Evolutionary conservation across 352 stramenopile genomes (phyloP).

Genomic region (Pythium diclinum): DNA sequence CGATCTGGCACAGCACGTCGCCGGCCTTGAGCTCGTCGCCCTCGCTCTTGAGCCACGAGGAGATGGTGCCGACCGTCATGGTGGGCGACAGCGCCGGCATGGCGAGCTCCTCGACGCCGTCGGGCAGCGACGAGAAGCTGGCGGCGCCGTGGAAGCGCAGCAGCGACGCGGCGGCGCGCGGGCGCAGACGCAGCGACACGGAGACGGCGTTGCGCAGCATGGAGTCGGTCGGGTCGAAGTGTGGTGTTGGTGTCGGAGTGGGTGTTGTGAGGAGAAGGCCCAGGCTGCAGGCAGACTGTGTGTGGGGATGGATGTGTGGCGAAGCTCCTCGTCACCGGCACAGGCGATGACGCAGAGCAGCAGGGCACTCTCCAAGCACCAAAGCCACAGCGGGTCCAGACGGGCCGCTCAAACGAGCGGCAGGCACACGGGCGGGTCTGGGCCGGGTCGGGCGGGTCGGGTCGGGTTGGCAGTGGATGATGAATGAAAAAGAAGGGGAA

Average conservation of each 20-base stretch:
- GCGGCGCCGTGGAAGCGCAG: not conserved
- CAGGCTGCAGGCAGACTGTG: too few relatives aligned
- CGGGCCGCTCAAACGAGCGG: conserved; percentile 23
- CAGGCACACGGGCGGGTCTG: not conserved
- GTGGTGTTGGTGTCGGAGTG: not conserved
- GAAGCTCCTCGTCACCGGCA: conserved; percentile 17
- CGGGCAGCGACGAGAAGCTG: conserved; percentile 56
- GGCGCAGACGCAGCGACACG: conserved; percentile 13
- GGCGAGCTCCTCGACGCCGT: conserved; percentile 63
- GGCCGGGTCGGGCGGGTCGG: conserved; percentile 4
- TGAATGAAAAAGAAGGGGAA: too few relatives aligned
- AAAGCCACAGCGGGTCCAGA: conserved; percentile 17
- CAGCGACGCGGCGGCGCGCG: not conserved
- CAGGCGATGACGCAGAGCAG: conserved; percentile 25
- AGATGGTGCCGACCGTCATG: conserved; percentile 94
- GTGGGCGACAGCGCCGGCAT: conserved; percentile 98
- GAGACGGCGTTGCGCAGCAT: conserved; percentile 19
- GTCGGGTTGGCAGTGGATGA: not conserved
- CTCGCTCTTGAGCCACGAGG: conserved; percentile 92
- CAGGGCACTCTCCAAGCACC: conserved; percentile 19
- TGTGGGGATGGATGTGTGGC: not conserved
- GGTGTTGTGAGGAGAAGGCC: not conserved
- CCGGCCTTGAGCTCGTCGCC: conserved; percentile 89
- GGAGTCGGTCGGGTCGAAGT: not conserved
- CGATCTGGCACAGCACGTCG: conserved; percentile 94